Percentiles rank a stretch among this genome's conserved stretches.
These are phyloP conservation scores for Filobasidium floriforme DNA, from an alignment of 768 basidiomycete genomes.

Conservation along the genomic window DNA sequence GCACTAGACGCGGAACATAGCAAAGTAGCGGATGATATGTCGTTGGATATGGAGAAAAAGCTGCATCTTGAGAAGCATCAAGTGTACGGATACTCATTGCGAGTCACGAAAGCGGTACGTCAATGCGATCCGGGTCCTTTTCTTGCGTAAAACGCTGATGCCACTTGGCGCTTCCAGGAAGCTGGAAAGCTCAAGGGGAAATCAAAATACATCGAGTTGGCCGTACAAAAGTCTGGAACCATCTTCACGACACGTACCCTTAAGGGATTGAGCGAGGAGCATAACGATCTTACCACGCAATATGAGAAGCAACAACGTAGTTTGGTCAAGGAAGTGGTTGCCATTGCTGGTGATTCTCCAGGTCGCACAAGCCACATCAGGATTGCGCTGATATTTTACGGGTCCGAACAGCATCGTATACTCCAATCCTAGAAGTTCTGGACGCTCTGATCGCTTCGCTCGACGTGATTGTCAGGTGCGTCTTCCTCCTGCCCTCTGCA, in stretches of 20 bases:
- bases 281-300: slow-evolving; percentile 57
- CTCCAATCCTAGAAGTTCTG: slow-evolving; percentile 72
- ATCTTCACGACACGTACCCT: slow-evolving; percentile 77
- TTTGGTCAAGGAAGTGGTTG: slow-evolving; percentile 85
- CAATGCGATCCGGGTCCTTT: background rate
- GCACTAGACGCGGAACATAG: slow-evolving; percentile 74
- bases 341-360: slow-evolving; percentile 68
- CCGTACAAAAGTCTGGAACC: slow-evolving; percentile 74
- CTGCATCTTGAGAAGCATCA: slow-evolving; percentile 86
- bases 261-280: slow-evolving; percentile 65
- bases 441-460: slow-evolving; percentile 79
- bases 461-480: slow-evolving; percentile 80
- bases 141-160: background rate
- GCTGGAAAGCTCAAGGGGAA: slow-evolving; percentile 59
- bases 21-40: slow-evolving; percentile 60
- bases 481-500: background rate
- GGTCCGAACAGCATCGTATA: slow-evolving; percentile 68
- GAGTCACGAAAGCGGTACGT: slow-evolving; percentile 80
- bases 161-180: slow-evolving; percentile 53
- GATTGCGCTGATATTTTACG: background rate
- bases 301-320: slow-evolving; percentile 71
- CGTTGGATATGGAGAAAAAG: slow-evolving; percentile 84
- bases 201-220: slow-evolving; percentile 71
- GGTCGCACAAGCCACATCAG: background rate
- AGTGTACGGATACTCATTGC: slow-evolving; percentile 83